Evolutionary conservation across 2,329 filamentous ascomycete genomes (phyloP), one percentile per base, ranked within the genome.

Genomic region (Rhynchosporium agropyri): DNA sequence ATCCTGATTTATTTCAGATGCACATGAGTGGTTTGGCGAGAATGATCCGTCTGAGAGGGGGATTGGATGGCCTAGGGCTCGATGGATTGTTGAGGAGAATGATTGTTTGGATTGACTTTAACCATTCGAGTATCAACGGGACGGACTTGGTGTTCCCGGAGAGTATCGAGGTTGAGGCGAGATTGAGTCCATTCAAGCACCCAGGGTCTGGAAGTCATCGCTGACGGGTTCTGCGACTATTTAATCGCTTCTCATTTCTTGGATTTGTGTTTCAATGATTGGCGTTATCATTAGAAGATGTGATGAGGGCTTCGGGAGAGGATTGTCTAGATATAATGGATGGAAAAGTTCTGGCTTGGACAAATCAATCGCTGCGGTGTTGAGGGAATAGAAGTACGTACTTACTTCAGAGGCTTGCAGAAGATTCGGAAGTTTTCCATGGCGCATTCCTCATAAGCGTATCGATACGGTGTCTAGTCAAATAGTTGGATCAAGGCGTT

Each of bases 61-160:
- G 63, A 10, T 31, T 65, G 29, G 45, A 56, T 3, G 10, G n/a
- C 1, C 33, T 65, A 7, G 61, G 54, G 4, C 46, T 65, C 1
- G 58, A 63, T 15, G 63, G 63, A 0, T 48, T 65, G 40, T 43
- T 65, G 53, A 56, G 20, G 10, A 63, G 61, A 38, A 63, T 65
- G 54, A 61, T 63, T 45, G 20, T 59, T 26, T 65, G 63, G 63
- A n/a, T 65, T 3, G 63, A 65, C 20, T 61, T 55, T 20, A 63
- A 63, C 8, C 63, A 65, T 51, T 49, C 63, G 6, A 60, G 48
- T n/a, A 31, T 55, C 13, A 45, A 60, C 31, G 31, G 38, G 12
- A 56, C 63, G 26, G 26, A 31, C 3, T 36, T 59, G 48, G 36
- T 45, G 13, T 64, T 64, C 31, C 48, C 28, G 9, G 46, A 61